Conservation (phyloP, 2,329 filamentous ascomycete genomes). For the Dryadomyces quercivorus region DNA sequence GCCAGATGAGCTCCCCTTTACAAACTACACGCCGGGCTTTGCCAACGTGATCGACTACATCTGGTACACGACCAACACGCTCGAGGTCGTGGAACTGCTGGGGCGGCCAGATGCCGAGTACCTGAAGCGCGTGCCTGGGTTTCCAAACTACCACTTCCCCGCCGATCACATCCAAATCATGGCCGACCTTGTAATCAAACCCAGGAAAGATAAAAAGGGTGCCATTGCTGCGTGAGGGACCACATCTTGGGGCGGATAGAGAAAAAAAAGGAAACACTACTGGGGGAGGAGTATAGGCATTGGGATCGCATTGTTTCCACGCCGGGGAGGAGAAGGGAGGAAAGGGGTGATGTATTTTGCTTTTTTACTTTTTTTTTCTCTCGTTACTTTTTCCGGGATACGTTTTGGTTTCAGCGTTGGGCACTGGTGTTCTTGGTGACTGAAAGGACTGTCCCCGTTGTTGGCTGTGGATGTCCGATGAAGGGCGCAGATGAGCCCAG, state of each 20-base stretch:
- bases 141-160: conserved; percentile 90
- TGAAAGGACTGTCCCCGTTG: neutral
- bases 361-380: neutral
- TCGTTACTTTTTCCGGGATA: conserved; percentile 2
- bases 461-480: neutral
- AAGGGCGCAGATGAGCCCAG: neutral
- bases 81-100: conserved; percentile 73
- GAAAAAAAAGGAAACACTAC: neutral
- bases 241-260: neutral
- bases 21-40: conserved; percentile 94
- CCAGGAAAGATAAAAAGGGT: conserved; percentile 66
- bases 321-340: neutral
- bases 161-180: conserved; percentile 85
- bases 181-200: conserved; percentile 81
- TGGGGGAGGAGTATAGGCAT: neutral
- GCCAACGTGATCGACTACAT: conserved; percentile 90
- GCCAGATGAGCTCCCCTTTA: conserved; percentile 77
- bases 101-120: conserved; percentile 80
- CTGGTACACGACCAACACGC: conserved; percentile 87
- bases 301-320: neutral
- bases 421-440: conserved; percentile 6
- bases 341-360: neutral
- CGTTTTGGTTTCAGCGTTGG: conserved; percentile 4
- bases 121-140: conserved; percentile 75
- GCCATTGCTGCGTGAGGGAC: neutral